phyloP scores from a whole-genome alignment of 345 rosid genomes.

The Chamaenerion angustifolium region DNA sequence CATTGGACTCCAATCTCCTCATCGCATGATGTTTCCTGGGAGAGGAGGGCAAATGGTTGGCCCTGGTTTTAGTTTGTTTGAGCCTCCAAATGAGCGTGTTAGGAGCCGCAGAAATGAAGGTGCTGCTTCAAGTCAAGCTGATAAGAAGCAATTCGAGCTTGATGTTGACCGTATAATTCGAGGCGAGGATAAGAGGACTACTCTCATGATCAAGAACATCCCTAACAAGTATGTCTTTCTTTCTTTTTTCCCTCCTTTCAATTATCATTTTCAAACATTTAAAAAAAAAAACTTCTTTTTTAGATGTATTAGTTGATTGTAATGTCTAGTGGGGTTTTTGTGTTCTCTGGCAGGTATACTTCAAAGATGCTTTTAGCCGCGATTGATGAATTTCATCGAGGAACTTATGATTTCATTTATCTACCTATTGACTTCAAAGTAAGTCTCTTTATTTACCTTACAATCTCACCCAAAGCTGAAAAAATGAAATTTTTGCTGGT shows the following conservation, averaged over 20 bases:
- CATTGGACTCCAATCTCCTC: constrained; percentile 47
- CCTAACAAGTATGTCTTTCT: constrained; percentile 66
- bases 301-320: no score
- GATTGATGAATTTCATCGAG: constrained; percentile 48
- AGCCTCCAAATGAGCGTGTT: constrained; percentile 56
- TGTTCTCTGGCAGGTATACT: constrained; percentile 11
- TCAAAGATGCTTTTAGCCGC: constrained; percentile 74
- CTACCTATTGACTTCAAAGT: constrained; percentile 71
- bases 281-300: no score
- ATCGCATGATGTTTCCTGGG: constrained; percentile 57
- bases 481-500: no score
- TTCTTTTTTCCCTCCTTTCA: not conserved
- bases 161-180: constrained; percentile 60
- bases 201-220: constrained; percentile 91
- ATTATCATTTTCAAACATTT: no score
- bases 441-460: constrained; percentile 5
- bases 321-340: no score
- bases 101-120: constrained; percentile 76
- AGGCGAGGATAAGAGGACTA: constrained; percentile 78
- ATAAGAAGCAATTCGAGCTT: constrained; percentile 77
- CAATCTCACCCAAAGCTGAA: not conserved
- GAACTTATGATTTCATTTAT: constrained; percentile 56
- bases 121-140: constrained; percentile 45
- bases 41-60: constrained; percentile 46
- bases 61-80: constrained; percentile 50